Evolutionary conservation across 176 grass and related monocot species (phyloP), one percentile per base, ranked within the genome.

Genomic region (Oryza meyeriana): DNA sequence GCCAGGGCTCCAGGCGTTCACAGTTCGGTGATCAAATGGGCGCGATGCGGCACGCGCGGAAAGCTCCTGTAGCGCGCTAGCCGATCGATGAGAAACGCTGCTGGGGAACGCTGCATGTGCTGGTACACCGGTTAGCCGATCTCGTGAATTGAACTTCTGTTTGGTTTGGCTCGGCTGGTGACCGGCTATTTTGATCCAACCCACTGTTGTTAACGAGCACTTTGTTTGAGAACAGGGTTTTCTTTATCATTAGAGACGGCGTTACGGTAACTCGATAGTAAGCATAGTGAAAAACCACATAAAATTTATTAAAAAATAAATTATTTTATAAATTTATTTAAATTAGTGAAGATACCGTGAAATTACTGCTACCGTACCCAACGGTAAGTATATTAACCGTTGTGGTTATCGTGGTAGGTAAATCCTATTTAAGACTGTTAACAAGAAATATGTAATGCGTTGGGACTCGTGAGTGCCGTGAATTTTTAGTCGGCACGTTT

Each of bases 31-130:
- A 47, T 61, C 34, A 30, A 32, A 75, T 2, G 78, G 6, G 75
- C 29, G 47, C 61, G 87, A 84, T 88, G 87, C 48, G 36, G 11
- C 65, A 22, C 17, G 47, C 28, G 18, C 45, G 80, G 81, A 79
- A 84, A 59, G 22, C 76, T 72, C 44, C 18, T 18, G 33, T 42
- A 57, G 59, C 33, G 26, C 35, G 36, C 40, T 62, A 87, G 66
- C 41, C 30, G 22, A 4, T 66, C 25, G 72, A 78, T 66, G 59
- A 10, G 14, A 59, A 57, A 10, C 48, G 16, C 55, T 25, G 55
- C 52, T n/a, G 50, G 50, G 5, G 18, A 71, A 9, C 73, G 64
- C 65, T 2, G 17, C 31, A 8, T 27, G 50, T 24, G 34, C 48
- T 57, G 50, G 20, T 57, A 57, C 20, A 57, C 1, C 17, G 50